Conservation (phyloP, 257 asterid species). For the Lantana camara region DNA sequence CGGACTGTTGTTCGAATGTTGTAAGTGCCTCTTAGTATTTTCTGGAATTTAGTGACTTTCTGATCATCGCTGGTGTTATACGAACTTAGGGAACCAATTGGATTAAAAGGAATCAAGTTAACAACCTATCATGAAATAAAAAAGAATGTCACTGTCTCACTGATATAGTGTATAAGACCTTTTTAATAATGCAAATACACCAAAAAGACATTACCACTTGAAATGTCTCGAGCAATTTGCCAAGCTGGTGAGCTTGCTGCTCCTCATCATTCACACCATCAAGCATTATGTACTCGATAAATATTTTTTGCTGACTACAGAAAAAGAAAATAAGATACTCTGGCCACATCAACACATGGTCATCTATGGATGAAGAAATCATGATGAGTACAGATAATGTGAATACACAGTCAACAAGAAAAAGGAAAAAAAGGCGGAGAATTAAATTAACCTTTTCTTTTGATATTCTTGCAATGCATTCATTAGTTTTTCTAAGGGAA, state of each 20-base stretch:
- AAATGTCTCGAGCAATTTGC: slow-evolving; percentile 68
- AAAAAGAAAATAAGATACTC: slow-evolving; percentile 37
- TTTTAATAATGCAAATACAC: slow-evolving; percentile 9
- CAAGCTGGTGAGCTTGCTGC: slow-evolving; percentile 94
- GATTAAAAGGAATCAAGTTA: slow-evolving; percentile 95
- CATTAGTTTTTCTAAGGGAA: slow-evolving; percentile 91
- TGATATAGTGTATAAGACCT: slow-evolving; percentile 1
- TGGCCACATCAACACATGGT: slow-evolving; percentile 14
- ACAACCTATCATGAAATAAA: slow-evolving; percentile 61
- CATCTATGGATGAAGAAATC: slow-evolving; percentile 1
- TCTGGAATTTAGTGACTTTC: slow-evolving; percentile 74
- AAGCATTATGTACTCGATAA: slow-evolving; percentile 98
- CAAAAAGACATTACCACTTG: slow-evolving; percentile 60
- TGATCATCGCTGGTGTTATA: slow-evolving; percentile 60
- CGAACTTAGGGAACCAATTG: slow-evolving; percentile 76
- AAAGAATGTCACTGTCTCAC: slow-evolving; percentile 13
- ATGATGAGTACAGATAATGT: background rate
- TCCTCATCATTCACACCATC: slow-evolving; percentile 89
- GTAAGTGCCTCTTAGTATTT: slow-evolving; percentile 70
- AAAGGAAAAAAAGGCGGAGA: too few relatives aligned
- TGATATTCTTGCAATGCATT: slow-evolving; percentile 74
- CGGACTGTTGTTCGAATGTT: slow-evolving; percentile 89
- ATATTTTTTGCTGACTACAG: slow-evolving; percentile 86
- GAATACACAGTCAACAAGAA: slow-evolving; percentile 13
- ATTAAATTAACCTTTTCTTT: slow-evolving; percentile 59